These are phyloP conservation scores for Colletotrichum sp. DNA, from an alignment of 2,329 filamentous ascomycete species.

Conservation along the genomic window DNA sequence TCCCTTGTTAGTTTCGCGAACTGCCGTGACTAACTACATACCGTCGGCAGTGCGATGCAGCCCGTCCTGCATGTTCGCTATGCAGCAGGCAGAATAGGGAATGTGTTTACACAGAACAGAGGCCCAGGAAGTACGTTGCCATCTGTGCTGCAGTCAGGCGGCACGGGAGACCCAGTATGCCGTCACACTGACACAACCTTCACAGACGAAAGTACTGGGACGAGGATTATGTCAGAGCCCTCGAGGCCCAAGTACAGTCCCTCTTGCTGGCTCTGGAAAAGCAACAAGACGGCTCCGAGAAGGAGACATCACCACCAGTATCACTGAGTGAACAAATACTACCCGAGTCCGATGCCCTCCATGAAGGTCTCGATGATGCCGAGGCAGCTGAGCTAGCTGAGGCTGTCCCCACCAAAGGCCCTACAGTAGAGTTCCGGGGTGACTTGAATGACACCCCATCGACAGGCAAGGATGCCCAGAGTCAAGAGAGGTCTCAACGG, in stretches of 20 bases:
- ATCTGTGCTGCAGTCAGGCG: not conserved
- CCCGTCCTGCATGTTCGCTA: constrained; percentile 20
- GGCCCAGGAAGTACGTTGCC: constrained; percentile 5
- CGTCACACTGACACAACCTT: not conserved
- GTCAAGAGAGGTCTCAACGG: constrained; percentile 13
- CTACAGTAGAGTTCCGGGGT: not conserved
- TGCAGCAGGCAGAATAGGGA: constrained; percentile 18
- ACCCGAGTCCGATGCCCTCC: not conserved
- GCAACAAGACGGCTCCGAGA: not conserved
- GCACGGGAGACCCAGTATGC: not conserved
- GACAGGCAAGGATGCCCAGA: not conserved
- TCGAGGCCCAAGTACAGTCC: constrained; percentile 21
- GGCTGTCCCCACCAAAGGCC: not conserved
- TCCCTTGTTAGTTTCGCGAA: not conserved
- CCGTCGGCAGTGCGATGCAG: constrained; percentile 20
- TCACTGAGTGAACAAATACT: not conserved
- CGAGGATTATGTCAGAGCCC: constrained; percentile 23
- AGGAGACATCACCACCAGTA: not conserved
- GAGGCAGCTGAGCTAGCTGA: not conserved
- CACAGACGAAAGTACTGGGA: constrained; percentile 24
- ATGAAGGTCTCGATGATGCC: not conserved
- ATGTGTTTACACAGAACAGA: constrained; percentile 17
- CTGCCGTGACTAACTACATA: not conserved
- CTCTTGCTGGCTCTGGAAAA: constrained; percentile 18
- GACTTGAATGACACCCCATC: not conserved